These are phyloP conservation scores for Themeda triandra DNA, from an alignment of 176 grass and related monocot species.

Conservation along the genomic window DNA sequence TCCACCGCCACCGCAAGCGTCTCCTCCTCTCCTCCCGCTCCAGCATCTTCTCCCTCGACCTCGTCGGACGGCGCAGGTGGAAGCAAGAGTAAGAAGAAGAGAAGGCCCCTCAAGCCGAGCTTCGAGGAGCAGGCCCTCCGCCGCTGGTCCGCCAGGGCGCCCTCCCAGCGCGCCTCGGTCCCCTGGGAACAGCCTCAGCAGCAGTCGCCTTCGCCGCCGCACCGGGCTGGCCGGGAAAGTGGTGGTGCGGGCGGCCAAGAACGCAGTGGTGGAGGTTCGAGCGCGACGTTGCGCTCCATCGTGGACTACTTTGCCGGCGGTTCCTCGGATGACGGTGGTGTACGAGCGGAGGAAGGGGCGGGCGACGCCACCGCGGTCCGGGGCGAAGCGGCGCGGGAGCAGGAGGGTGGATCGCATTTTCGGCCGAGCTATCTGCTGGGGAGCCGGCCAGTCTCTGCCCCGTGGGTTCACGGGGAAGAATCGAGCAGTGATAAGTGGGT, in stretches of 20 bases:
- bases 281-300: constrained; percentile 28
- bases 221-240: neutral
- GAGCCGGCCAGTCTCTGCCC: constrained; percentile 19
- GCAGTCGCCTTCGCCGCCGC: neutral
- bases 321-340: neutral
- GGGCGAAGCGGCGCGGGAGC: neutral
- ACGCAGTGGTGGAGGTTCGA: neutral
- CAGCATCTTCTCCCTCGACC: constrained; percentile 3
- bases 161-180: constrained; percentile 54
- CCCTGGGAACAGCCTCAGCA: constrained; percentile 60
- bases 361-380: neutral
- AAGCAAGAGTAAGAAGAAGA: constrained; percentile 42
- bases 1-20: neutral
- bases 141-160: constrained; percentile 59
- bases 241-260: neutral
- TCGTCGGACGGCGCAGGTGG: constrained; percentile 1
- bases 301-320: constrained; percentile 31
- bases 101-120: constrained; percentile 54
- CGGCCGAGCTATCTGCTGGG: constrained; percentile 17
- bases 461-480: constrained; percentile 49
- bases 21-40: neutral
- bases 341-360: neutral
- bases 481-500: neutral
- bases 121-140: constrained; percentile 67
- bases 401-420: constrained; percentile 1